Evolutionary conservation across 2,329 filamentous ascomycete genomes (phyloP), one percentile per base, ranked within the genome.

Genomic region (Phaeophleospora eucalypticola): DNA sequence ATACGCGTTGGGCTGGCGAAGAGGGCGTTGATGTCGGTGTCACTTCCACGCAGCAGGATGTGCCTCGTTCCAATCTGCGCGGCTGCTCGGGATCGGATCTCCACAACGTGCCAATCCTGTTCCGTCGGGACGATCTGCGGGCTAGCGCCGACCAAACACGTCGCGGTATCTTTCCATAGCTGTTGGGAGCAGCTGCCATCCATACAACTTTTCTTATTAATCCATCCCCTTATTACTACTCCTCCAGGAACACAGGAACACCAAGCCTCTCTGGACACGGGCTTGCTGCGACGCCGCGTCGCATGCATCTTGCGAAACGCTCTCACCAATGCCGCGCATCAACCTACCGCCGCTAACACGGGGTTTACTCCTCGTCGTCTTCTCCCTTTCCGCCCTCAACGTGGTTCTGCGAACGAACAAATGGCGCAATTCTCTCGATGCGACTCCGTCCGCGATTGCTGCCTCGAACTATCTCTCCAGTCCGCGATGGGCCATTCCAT

Each of bases 261-360:
- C n/a, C n/a, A n/a, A n/a, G n/a, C 24, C 24, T 29, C 24, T 29
- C 24, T n/a, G n/a, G n/a, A n/a, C n/a, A n/a, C n/a, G 24, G 7
- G 12, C 12, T 12, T 29, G 24, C 24, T 12, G 12, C 24, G 7
- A 29, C 24, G n/a, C 43, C 17, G 47, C 34, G 16, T 55, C 17
- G 12, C 36, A 32, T 27, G 40, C 16, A 29, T 12, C 32, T 27
- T 36, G 36, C 21, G 17, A 52, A 51, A 52, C 52, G 32, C 43
- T 51, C 35, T 27, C 16, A 16, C 24, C 45, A 20, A 56, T 56
- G 55, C 48, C 53, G 27, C 84, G 91, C 74, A 79, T 96, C 71
- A 96, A 94, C 65, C 84, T 97, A 54, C 93, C 93, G 50, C 91
- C 93, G 21, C 81, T 95, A 58, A 97, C 93, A 39, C 85, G 93